Evolutionary conservation across 257 asterid genomes (phyloP).

Genomic region (Solanum medicagineum): DNA sequence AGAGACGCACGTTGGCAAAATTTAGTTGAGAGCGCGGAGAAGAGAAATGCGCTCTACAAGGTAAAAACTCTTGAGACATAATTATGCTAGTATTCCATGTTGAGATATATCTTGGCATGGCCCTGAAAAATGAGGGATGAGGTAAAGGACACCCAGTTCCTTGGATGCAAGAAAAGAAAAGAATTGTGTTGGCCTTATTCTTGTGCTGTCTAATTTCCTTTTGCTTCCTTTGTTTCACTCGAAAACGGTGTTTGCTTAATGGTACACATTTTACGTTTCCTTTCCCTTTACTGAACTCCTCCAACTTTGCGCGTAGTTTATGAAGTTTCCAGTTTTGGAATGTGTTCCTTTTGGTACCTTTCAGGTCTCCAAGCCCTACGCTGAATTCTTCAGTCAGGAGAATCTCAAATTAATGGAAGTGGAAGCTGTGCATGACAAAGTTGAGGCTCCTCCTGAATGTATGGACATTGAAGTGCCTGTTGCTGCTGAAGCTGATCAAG

Average conservation of each 20-base stretch:
- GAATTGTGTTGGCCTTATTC: neutral
- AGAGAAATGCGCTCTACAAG: conserved; percentile 59
- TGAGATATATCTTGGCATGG: neutral
- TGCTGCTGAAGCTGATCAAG: conserved; percentile 16
- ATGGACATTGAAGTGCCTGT: conserved; percentile 20
- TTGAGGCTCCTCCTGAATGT: conserved; percentile 17
- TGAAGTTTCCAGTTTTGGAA: neutral
- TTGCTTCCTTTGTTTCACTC: neutral
- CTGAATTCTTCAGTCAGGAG: conserved; percentile 41
- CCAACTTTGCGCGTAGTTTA: neutral
- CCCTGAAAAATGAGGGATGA: neutral
- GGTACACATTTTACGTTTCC: neutral
- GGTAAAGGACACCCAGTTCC: neutral
- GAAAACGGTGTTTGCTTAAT: neutral
- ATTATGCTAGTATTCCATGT: neutral
- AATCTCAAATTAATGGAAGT: conserved; percentile 35
- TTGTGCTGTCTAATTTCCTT: neutral
- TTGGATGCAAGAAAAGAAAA: neutral
- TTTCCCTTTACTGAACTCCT: neutral
- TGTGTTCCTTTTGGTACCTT: neutral
- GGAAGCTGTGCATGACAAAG: conserved; percentile 11
- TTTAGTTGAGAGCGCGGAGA: conserved; percentile 68
- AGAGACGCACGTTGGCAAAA: conserved; percentile 75
- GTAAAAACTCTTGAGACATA: conserved; percentile 15
- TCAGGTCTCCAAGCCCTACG: conserved; percentile 80